These are phyloP conservation scores for Pythium plurisporium DNA, from an alignment of 352 stramenopile species.

Conservation along the genomic window DNA sequence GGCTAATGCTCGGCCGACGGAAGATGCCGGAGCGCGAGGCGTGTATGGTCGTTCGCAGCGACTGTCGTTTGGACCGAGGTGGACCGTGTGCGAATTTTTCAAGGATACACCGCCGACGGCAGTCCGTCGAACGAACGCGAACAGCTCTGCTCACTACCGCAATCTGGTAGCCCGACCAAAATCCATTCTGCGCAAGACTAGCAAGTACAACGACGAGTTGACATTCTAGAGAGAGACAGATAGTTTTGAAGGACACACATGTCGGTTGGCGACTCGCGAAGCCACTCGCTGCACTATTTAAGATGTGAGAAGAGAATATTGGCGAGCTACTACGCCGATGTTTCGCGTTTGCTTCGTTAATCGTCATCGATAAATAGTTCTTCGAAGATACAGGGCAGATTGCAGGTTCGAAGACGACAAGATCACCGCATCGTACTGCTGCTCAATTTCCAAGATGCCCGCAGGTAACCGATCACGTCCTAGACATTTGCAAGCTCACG, in stretches of 20 bases:
- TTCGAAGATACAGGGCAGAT: too few relatives aligned
- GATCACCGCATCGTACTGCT: not conserved
- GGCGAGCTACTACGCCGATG: too few relatives aligned
- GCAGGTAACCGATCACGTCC: conserved; percentile 52
- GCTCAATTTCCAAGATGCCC: conserved; percentile 31
- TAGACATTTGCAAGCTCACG: conserved; percentile 1
- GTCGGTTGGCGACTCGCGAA: too few relatives aligned
- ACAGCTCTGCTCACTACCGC: not conserved
- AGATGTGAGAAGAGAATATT: too few relatives aligned
- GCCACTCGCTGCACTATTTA: not conserved
- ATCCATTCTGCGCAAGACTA: conserved; percentile 48
- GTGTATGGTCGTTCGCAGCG: conserved; percentile 56
- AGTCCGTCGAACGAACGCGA: conserved; percentile 22
- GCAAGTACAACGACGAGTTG: conserved; percentile 50
- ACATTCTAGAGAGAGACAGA: conserved; percentile 2
- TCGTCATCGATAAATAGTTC: not conserved
- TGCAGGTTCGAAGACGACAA: not conserved
- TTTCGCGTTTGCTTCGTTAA: not conserved
- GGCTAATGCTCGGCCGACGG: not conserved
- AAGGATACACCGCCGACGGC: conserved; percentile 30
- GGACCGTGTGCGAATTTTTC: conserved; percentile 52
- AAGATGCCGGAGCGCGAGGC: conserved; percentile 29
- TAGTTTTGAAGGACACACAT: too few relatives aligned
- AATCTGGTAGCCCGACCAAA: not conserved
- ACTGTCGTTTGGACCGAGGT: conserved; percentile 57